phyloP scores from a whole-genome alignment of 441 rosid species.

The Erysimum cheiri region DNA sequence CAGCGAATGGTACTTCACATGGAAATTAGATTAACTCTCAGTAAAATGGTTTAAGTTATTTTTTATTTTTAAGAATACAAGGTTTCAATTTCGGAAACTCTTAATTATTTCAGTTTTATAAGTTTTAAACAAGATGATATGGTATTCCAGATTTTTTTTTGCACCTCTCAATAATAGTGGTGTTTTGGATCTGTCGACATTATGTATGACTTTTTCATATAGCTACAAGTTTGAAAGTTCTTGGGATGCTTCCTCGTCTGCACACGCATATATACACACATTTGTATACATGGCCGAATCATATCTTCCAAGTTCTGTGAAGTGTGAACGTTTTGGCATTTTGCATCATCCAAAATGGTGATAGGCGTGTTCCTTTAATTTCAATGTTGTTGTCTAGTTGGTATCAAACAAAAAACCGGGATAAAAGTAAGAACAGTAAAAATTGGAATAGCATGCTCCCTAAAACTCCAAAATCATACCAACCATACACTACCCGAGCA shows the following conservation, averaged over 20 bases:
- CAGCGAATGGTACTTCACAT: conserved; percentile 4
- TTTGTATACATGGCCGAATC: conserved; percentile 2
- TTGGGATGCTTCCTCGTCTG: conserved; percentile 15
- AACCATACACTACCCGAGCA: not conserved
- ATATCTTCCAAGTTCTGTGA: conserved; percentile 4
- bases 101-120: not conserved
- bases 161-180: conserved; percentile 16
- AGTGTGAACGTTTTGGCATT: conserved; percentile 28
- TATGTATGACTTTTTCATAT: conserved; percentile 27
- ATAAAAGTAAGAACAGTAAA: not conserved
- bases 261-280: conserved; percentile 30
- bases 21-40: not conserved
- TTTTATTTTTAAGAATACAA: too few relatives aligned
- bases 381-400: not conserved
- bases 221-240: conserved; percentile 34
- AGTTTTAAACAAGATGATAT: conserved; percentile 15
- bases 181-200: conserved; percentile 16
- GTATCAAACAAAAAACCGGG: not conserved
- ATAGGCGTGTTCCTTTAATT: not conserved
- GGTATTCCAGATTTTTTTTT: not conserved
- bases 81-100: not conserved
- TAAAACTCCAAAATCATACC: not conserved
- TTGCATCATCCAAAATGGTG: conserved; percentile 3
- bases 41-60: not conserved
- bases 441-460: too few relatives aligned